Base-by-base conservation (phyloP, 768 basidiomycete genomes). In the Cytidiella melzeri region DNA sequence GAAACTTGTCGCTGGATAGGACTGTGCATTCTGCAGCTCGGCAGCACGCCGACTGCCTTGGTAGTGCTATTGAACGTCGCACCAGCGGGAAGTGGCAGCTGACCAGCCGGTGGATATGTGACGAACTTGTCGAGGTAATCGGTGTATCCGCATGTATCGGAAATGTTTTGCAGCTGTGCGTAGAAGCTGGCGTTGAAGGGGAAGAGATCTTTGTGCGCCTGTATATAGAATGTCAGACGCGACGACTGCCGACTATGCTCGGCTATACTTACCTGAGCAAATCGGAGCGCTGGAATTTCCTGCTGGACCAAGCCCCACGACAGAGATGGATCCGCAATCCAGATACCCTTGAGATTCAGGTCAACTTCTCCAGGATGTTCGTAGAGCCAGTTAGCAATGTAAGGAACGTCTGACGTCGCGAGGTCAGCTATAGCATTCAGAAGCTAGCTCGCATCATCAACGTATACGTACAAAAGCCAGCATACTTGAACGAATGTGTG, bases 301-400 rank as follows among this genome's bases (percentile, higher is more conserved):
- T 76, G 67, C 64, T 84, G 82, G 3, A 87, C 79, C 3, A 86
- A 72, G 27, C 73, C 70, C 74, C 79, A 85, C 1, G 80, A 80
- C 4, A 87, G 59, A 3, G 69, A 55, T 1, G 59, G 81, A 66
- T 87, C 83, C 25, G 72, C 68, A 25, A 85, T 76, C 38, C 40
- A 47, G 1, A 10, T n/a, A 26, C 47, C 85, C 60, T 82, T 75
- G 20, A 87, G 69, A 34, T 73, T 65, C 13, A 87, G 67, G 28
- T 76, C 74, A 13, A 87, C 62, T 0, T 64, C 58, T 1, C 55
- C 62, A 0, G 81, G 76, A 42, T 86, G 67, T 36, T 74, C 72
- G 57, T 82, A 84, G 37, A 87, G 81, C 57, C 72, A 83, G 64
- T 86, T 79, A 3, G 85, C 84, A 47, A 85, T 82, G 58, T 88